Base-by-base conservation (phyloP, 208 protist species). In the Acanthamoeba lenticulata region DNA sequence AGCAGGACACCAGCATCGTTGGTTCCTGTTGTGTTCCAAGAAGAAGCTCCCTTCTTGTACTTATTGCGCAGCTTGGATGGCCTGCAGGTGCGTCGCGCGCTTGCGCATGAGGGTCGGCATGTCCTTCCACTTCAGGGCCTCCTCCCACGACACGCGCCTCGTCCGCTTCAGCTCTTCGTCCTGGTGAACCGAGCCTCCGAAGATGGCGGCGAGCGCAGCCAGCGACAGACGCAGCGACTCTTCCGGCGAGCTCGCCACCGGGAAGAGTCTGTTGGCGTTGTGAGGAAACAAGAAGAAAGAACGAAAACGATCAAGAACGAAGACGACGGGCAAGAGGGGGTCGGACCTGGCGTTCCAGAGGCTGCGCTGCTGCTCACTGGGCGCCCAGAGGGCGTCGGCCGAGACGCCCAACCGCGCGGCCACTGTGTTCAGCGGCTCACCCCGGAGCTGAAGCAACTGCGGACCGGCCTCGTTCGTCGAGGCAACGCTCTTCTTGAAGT, bases 71-170 rank as follows among this genome's bases (percentile, higher is more conserved):
- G 17, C 29, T 7, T 13, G 36, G 27, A 85, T 85, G 44, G 74
- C 74, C 45, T 85, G 44, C 44, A 85, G 44, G 83, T 90, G 83
- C 15, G 29, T 19, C n/a, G 21, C 15, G 38, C 83, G 83, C 83
- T 47, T 90, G 21, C 19, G 36, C 57, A 69, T 29, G 36, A 72
- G 55, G 36, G 83, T 52, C 17, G 27, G 52, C 83, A 90, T 90
- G 83, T 90, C 83, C 57, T 90, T 90, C 34, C 0, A 49, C 36
- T 62, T 42, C 34, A 90, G 57, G 3, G 83, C 83, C 49, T 90
- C 83, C 52, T 90, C 52, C 83, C 83, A 90, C 34, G 83, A 90
- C 29, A 90, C 13, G 49, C 36, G 67, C 72, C 69, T 79, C 34
- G 32, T 19, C 69, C 38, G 60, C 15, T 27, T 69, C 60, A 27